phyloP scores from a whole-genome alignment of 2,329 filamentous ascomycete genomes.

The Colletotrichum tabaci region DNA sequence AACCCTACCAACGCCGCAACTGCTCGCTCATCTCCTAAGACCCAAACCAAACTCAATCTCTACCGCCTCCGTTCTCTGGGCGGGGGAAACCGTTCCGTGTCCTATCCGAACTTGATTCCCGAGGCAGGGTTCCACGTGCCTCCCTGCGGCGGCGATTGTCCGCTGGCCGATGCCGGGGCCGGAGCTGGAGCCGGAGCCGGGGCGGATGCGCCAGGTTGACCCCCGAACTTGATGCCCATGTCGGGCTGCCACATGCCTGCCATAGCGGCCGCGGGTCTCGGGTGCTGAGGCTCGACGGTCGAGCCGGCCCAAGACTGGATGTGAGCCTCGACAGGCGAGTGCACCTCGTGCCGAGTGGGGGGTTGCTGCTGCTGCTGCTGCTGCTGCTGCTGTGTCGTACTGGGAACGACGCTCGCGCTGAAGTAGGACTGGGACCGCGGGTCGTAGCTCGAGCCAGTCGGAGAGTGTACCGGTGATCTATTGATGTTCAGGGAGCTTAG shows the following conservation, averaged over 20 bases:
- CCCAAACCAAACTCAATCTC: not conserved
- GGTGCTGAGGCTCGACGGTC: conserved; percentile 71
- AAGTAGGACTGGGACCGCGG: conserved; percentile 43
- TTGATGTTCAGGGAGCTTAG: conserved; percentile 61
- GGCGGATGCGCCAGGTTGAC: conserved; percentile 50
- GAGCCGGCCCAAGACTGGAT: conserved; percentile 72
- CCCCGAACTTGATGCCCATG: conserved; percentile 84
- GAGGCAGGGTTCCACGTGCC: conserved; percentile 73
- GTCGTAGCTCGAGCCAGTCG: conserved; percentile 41
- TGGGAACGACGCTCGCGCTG: conserved; percentile 32
- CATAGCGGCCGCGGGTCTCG: conserved; percentile 61
- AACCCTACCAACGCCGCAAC: conserved; percentile 23
- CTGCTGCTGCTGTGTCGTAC: conserved; percentile 21
- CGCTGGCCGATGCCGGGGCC: conserved; percentile 41
- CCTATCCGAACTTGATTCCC: conserved; percentile 70
- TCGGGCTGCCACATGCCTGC: conserved; percentile 81
- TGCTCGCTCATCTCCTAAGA: not conserved
- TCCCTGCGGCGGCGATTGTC: conserved; percentile 46
- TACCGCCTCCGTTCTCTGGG: conserved; percentile 14
- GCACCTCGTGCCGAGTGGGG: conserved; percentile 46
- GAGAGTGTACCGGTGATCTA: conserved; percentile 48
- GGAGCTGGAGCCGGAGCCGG: conserved; percentile 32
- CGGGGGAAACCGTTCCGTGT: conserved; percentile 21
- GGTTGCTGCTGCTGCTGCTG: conserved; percentile 23
- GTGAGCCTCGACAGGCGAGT: conserved; percentile 61